Evolutionary conservation across 2,329 filamentous ascomycete genomes (phyloP), one percentile per base, ranked within the genome.

Genomic region (Clarireedia paspali): DNA sequence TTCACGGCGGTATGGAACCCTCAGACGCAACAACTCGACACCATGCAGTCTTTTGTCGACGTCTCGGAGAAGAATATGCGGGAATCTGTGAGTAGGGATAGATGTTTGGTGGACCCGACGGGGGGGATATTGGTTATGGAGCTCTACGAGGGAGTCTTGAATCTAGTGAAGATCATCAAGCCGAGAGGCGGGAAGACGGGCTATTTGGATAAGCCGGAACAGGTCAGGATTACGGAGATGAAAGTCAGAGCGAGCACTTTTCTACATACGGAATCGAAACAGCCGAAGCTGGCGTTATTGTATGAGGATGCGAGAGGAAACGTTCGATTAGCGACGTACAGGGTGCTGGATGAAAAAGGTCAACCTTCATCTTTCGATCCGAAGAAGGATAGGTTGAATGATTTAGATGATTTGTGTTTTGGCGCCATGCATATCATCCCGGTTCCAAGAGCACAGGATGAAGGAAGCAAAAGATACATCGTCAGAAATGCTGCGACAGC

Each of bases 1-100:
- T 96, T 97, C 70, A 95, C 90, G 1, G 72, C 96, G 20, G 84
- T 80, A 15, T 99, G 94, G 91, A 84, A 96, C 64, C 66, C 78
- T 0, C 71, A 79, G 68, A 75, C 67, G 4, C 71, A 71, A 20
- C 70, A 74, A 56, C 70, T 86, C 2, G 75, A 80, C 7, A 81
- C 77, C 0, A 68, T 79, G 23, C 74, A 63, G 63, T 65, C 72
- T 1, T 78, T 81, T 42, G 72, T 75, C 42, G 82, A 86, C 59
- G 66, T 72, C 1, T 73, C 78, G 34, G 81, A 85, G 65, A 78
- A 75, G 39, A 78, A 83, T 59, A 81, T 85, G 79, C 77, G 89
- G 52, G 88, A 95, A 66, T 86, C 87, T 6, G 88, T 92, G 70
- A 91, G 88, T 57, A 86, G 88, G 63, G 89, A 95, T 70, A 80